Evolutionary conservation across 2,329 filamentous ascomycete genomes (phyloP), one percentile per base, ranked within the genome.

Genomic region (Epicoccum nigrum): DNA sequence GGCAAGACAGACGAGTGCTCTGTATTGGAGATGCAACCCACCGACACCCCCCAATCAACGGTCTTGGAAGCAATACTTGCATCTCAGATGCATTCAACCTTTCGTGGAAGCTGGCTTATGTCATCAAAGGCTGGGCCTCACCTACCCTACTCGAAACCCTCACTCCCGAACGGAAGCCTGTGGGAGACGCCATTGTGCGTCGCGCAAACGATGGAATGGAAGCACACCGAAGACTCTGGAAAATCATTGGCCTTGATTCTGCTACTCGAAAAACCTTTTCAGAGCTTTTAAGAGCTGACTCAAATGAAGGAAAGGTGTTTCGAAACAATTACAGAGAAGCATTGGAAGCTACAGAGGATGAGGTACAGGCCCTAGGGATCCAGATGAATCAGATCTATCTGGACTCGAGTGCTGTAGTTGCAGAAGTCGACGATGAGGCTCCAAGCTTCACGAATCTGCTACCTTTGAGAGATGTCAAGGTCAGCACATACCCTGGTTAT

Each of bases 31-130:
- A 35, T 20, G 17, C 16, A 11, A 20, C 17, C 4, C 33, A 35
- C 17, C 33, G 33, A 12, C 33, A 35, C 16, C 33, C 33, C 20
- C 33, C 33, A 35, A 20, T 35, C 15, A 35, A 35, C 13, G 33
- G 33, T 7, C 33, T 55, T 7, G 65, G 63, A 12, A 56, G 50
- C 16, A 67, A 67, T 15, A 35, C 31, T 13, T 19, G 41, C 16
- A 44, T 44, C 4, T 15, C 17, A 28, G 31, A 44, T n/a, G 9
- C 32, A 1, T 44, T 63, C 62, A 75, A 74, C 39, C 61, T 75
- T 4, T 67, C 72, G 13, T 75, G 71, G 71, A 76, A 75, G 51
- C 34, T 73, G 3, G 69, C 68, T 2, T 70, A 63, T 45, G 67
- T 70, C 4, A 51, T 67, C 20, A 58, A 60, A 23, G 67, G 63